Conservation (phyloP, 2,329 filamentous ascomycete species). For the Fusarium kyushuense region DNA sequence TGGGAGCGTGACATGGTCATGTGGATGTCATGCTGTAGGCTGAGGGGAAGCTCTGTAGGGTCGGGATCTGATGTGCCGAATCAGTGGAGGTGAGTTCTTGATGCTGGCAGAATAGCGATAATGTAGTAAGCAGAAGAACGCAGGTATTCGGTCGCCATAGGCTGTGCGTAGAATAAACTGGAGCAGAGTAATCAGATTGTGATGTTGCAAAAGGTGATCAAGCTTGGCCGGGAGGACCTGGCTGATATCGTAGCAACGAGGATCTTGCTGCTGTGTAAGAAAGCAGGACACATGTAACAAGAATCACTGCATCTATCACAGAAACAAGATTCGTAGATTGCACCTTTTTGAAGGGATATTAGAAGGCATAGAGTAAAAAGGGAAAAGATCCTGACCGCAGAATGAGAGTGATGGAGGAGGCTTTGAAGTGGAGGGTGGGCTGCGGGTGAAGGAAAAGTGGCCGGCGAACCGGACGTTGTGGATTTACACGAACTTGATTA, state of each 20-base stretch:
- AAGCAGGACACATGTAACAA: background rate
- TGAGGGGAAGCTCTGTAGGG: slow-evolving; percentile 36
- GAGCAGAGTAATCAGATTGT: slow-evolving; percentile 12
- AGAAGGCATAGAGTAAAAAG: background rate
- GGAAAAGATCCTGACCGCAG: slow-evolving; percentile 20
- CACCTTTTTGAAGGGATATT: background rate
- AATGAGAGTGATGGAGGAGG: slow-evolving; percentile 41
- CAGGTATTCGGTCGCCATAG: background rate
- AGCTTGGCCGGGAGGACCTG: slow-evolving; percentile 35
- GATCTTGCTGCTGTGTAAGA: background rate
- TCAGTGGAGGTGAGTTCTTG: slow-evolving; percentile 5
- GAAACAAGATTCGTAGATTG: background rate
- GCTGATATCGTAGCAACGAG: slow-evolving; percentile 35
- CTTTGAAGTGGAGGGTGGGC: slow-evolving; percentile 31
- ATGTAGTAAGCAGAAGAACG: background rate
- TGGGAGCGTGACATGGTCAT: slow-evolving; percentile 24
- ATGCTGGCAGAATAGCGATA: too few relatives aligned
- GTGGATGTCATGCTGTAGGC: slow-evolving; percentile 25
- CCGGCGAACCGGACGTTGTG: slow-evolving; percentile 42
- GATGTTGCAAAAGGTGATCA: slow-evolving; percentile 24
- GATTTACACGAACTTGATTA: slow-evolving; percentile 36
- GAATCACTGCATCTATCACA: background rate
- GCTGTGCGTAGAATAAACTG: background rate
- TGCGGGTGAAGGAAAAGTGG: slow-evolving; percentile 42
- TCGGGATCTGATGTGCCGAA: slow-evolving; percentile 12